A percentile compares a stretch with the other conserved stretches of the same genome.
phyloP scores from a whole-genome alignment of 164 flowering plant species.

The Magnolia officinalis region DNA sequence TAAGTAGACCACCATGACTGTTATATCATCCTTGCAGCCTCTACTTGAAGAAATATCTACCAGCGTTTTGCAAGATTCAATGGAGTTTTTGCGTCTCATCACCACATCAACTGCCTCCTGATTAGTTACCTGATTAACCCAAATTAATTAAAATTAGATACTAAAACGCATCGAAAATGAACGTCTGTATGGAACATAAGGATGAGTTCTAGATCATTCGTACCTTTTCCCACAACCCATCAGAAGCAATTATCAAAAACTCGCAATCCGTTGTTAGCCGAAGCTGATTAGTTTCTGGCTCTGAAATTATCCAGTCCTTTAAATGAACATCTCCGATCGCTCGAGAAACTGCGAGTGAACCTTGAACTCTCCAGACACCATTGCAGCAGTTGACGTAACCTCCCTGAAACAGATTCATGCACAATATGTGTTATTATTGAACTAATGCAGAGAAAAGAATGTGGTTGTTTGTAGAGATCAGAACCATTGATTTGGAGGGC shows the following conservation, averaged over 20 bases:
- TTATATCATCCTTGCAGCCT: conserved; percentile 50
- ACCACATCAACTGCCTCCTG: conserved; percentile 58
- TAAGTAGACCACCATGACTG: conserved; percentile 49
- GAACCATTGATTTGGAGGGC: neutral
- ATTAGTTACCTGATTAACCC: conserved; percentile 33
- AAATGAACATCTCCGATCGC: conserved; percentile 52
- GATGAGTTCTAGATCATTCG: neutral
- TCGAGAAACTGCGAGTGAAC: conserved; percentile 56
- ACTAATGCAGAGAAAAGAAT: neutral
- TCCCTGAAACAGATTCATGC: conserved; percentile 32
- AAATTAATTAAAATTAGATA: neutral
- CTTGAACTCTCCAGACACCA: conserved; percentile 60
- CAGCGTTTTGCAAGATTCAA: conserved; percentile 43
- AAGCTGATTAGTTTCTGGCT: conserved; percentile 40
- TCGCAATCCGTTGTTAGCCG: conserved; percentile 36
- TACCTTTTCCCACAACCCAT: conserved; percentile 75
- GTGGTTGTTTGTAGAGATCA: neutral
- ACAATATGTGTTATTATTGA: neutral
- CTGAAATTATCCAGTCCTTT: conserved; percentile 51
- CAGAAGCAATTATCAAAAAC: conserved; percentile 57
- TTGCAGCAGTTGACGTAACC: conserved; percentile 37
- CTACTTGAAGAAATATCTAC: conserved; percentile 39
- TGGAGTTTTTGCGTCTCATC: conserved; percentile 11
- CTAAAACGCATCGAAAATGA: neutral
- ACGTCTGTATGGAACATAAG: neutral